phyloP scores from a whole-genome alignment of 768 basidiomycete genomes.

The Psilocybe azurescens region DNA sequence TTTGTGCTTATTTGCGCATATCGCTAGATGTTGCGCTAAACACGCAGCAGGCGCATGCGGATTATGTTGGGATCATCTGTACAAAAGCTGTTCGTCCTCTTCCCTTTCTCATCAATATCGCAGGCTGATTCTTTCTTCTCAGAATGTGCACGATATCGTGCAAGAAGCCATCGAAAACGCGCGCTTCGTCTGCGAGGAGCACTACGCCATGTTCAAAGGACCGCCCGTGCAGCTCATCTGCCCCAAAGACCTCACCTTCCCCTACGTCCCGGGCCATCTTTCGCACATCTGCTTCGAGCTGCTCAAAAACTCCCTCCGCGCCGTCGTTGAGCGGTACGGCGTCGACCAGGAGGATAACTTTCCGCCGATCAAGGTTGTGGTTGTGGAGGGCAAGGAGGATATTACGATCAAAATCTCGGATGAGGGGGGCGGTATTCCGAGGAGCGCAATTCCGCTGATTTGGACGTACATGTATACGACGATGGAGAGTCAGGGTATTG shows the following conservation, averaged over 20 bases:
- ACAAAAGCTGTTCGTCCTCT: slow-evolving; percentile 74
- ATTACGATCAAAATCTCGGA: slow-evolving; percentile 99
- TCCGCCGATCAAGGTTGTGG: slow-evolving; percentile 93
- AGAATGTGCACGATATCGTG: slow-evolving; percentile 97
- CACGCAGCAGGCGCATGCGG: slow-evolving; percentile 84
- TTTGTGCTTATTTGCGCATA: slow-evolving; percentile 7
- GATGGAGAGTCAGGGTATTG: slow-evolving; percentile 75
- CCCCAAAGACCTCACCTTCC: slow-evolving; percentile 82
- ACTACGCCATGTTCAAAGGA: slow-evolving; percentile 94
- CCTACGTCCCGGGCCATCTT: slow-evolving; percentile 96
- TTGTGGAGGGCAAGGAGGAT: slow-evolving; percentile 97
- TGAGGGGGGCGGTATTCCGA: slow-evolving; percentile 93
- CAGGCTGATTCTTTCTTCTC: slow-evolving; percentile 1
- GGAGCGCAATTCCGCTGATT: slow-evolving; percentile 89
- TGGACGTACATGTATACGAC: slow-evolving; percentile 99
- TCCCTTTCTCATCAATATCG: not conserved
- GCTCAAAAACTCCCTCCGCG: slow-evolving; percentile 96
- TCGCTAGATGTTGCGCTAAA: slow-evolving; percentile 89
- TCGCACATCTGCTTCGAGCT: slow-evolving; percentile 98
- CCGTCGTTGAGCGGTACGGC: slow-evolving; percentile 93
- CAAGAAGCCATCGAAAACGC: slow-evolving; percentile 99
- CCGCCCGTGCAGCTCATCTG: slow-evolving; percentile 98
- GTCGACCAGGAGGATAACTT: slow-evolving; percentile 77
- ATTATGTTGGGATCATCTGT: slow-evolving; percentile 98
- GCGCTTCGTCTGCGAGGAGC: slow-evolving; percentile 92